phyloP scores from a whole-genome alignment of 768 basidiomycete species.

The Flagelloscypha sp. region DNA sequence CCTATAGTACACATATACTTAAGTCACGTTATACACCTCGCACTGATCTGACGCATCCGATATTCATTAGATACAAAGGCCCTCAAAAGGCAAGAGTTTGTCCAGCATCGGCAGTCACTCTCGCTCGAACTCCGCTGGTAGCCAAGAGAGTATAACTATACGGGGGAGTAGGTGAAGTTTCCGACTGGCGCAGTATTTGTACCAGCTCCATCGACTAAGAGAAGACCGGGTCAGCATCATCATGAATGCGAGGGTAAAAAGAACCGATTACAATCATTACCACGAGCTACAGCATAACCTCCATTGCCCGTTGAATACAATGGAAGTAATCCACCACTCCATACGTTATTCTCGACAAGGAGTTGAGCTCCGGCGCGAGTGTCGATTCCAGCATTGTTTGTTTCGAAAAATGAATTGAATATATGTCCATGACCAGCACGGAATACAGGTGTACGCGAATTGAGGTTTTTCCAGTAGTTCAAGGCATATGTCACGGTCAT shows the following conservation, averaged over 20 bases:
- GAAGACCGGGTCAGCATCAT: neutral
- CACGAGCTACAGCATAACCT: conserved; percentile 32
- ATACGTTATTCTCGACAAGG: conserved; percentile 40
- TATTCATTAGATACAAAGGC: too few relatives aligned
- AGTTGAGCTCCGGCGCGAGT: conserved; percentile 37
- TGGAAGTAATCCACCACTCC: too few relatives aligned
- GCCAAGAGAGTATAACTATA: conserved; percentile 25
- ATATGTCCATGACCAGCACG: conserved; percentile 39
- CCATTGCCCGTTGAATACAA: conserved; percentile 32
- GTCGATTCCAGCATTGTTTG: conserved; percentile 37
- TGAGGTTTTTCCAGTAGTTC: conserved; percentile 33
- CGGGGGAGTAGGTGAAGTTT: conserved; percentile 25
- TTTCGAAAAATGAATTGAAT: conserved; percentile 36
- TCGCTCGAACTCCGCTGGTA: conserved; percentile 17
- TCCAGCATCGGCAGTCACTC: conserved; percentile 23
- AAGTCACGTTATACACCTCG: too few relatives aligned
- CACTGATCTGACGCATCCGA: too few relatives aligned
- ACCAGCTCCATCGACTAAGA: conserved; percentile 23
- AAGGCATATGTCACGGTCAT: conserved; percentile 35
- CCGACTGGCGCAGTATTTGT: conserved; percentile 24
- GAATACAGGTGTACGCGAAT: conserved; percentile 38
- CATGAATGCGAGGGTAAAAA: neutral
- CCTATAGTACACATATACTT: too few relatives aligned
- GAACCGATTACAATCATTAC: conserved; percentile 21
- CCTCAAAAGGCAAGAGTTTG: conserved; percentile 23